These are phyloP conservation scores for Loxodes magnus DNA, from an alignment of 73 alveolate species.

Conservation along the genomic window DNA sequence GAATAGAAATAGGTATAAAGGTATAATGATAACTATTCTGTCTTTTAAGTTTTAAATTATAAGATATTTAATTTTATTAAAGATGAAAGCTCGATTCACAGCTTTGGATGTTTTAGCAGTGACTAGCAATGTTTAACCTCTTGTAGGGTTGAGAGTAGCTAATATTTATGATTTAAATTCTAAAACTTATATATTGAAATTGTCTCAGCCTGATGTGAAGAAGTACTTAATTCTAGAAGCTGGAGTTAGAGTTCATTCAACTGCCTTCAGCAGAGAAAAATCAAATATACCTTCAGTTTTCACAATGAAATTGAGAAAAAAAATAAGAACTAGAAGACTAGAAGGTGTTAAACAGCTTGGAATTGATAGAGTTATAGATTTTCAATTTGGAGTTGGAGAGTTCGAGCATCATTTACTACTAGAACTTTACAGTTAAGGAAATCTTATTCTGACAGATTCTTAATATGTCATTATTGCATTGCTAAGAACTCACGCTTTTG, in stretches of 20 bases:
- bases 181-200: constrained; percentile 55
- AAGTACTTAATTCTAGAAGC: constrained; percentile 55
- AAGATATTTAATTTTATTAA: constrained; percentile 2
- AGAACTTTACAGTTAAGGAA: constrained; percentile 73
- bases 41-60: neutral
- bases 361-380: constrained; percentile 69
- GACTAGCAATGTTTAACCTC: constrained; percentile 22
- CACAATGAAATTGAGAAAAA: constrained; percentile 73
- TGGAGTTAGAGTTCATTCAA: constrained; percentile 65
- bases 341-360: constrained; percentile 58
- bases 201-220: constrained; percentile 52
- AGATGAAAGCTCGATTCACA: constrained; percentile 51
- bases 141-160: constrained; percentile 58
- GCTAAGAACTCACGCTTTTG: constrained; percentile 59
- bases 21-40: neutral
- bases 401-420: constrained; percentile 48
- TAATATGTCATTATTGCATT: constrained; percentile 51
- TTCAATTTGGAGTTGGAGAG: constrained; percentile 70
- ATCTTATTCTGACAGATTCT: constrained; percentile 59
- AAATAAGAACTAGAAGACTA: constrained; percentile 58
- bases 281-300: constrained; percentile 65
- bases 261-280: constrained; percentile 50
- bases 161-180: constrained; percentile 65
- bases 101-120: constrained; percentile 57
- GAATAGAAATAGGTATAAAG: too few species aligned